A percentile compares a stretch with the other conserved stretches of the same genome.
Conservation (phyloP, 495 filamentous ascomycete genomes). For the Podospora bellae-mahoneyi region DNA sequence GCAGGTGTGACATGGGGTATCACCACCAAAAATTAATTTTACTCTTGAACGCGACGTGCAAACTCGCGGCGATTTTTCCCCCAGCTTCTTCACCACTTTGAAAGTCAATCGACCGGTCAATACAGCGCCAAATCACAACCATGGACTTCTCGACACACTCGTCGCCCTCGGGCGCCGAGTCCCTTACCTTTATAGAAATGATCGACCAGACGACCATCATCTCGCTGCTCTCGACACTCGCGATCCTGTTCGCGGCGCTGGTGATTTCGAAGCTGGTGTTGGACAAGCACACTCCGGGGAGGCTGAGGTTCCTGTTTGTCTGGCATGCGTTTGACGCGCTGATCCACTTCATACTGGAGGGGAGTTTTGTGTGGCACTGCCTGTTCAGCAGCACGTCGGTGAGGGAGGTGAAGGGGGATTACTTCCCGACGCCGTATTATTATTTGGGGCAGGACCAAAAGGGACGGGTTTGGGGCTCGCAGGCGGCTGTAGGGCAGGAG, state of each 20-base stretch:
- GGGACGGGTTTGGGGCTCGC: neutral
- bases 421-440: conserved; percentile 42
- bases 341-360: conserved; percentile 85
- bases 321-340: conserved; percentile 94
- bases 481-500: conserved; percentile 49
- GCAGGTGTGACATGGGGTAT: neutral
- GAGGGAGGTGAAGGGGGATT: conserved; percentile 25
- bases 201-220: conserved; percentile 53
- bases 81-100: neutral
- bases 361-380: conserved; percentile 86
- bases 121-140: neutral
- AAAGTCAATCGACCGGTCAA: neutral
- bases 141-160: conserved; percentile 11
- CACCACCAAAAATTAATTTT: neutral
- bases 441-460: conserved; percentile 32
- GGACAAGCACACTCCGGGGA: conserved; percentile 31
- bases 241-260: conserved; percentile 48
- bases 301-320: conserved; percentile 73
- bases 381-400: conserved; percentile 59
- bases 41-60: conserved; percentile 3
- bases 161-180: conserved; percentile 29
- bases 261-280: conserved; percentile 44
- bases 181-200: conserved; percentile 34
- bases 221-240: conserved; percentile 50
- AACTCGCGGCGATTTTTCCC: conserved; percentile 1